phyloP scores from a whole-genome alignment of 202 grass and related monocot species.

The Hordeum pubiflorum region DNA sequence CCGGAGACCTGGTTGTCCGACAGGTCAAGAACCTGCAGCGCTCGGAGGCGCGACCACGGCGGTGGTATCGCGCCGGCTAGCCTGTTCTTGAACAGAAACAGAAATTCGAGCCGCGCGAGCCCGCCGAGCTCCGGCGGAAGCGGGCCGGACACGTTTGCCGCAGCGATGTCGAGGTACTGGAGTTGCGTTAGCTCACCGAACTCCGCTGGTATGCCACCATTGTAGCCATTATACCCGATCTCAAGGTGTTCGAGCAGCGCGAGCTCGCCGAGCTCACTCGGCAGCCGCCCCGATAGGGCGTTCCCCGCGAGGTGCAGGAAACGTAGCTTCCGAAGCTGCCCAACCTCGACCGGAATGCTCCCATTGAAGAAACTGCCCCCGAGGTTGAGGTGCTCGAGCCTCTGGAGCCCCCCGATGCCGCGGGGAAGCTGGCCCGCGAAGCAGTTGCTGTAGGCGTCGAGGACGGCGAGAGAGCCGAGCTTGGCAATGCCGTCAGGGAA shows the following conservation, averaged over 20 bases:
- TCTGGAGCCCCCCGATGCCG: conserved; percentile 30
- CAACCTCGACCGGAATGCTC: conserved; percentile 35
- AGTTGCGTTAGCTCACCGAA: conserved; percentile 39
- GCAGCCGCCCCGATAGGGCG: conserved; percentile 37
- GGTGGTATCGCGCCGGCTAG: conserved; percentile 44
- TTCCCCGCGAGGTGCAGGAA: conserved; percentile 78
- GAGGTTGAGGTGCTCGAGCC: conserved; percentile 52
- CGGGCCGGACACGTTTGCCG: conserved; percentile 39
- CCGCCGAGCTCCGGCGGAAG: conserved; percentile 43
- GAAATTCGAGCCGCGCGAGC: conserved; percentile 30
- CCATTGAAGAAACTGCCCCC: conserved; percentile 77
- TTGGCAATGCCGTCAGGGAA: conserved; percentile 39
- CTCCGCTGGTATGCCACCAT: conserved; percentile 28
- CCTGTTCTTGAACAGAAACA: conserved; percentile 91
- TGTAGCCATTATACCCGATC: conserved; percentile 66
- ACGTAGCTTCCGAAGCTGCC: conserved; percentile 20
- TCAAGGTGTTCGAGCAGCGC: conserved; percentile 45
- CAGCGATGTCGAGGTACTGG: conserved; percentile 60
- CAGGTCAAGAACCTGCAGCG: conserved; percentile 56
- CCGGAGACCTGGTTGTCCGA: conserved; percentile 66
- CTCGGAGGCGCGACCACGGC: conserved; percentile 27
- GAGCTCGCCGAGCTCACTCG: conserved; percentile 44
- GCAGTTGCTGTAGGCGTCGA: conserved; percentile 86
- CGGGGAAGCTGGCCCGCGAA: conserved; percentile 52
- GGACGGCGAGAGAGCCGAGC: conserved; percentile 24